These are phyloP conservation scores for Ustilago shanxiensis DNA, from an alignment of 1,284 basidiomycete species.

Conservation along the genomic window DNA sequence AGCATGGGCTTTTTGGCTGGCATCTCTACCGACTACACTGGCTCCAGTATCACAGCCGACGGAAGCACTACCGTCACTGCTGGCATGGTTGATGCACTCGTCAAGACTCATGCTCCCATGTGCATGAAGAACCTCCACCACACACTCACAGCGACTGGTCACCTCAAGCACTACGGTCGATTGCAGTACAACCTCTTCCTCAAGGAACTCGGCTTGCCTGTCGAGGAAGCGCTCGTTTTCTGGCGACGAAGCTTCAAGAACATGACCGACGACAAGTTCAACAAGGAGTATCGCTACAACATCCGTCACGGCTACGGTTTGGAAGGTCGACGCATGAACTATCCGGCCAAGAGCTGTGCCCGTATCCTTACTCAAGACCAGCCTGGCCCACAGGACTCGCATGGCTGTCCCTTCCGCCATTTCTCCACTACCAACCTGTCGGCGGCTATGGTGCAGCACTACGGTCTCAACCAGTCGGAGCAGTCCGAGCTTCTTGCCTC, in stretches of 20 bases:
- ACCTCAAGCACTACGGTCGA: constrained; percentile 92
- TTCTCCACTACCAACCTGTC: constrained; percentile 87
- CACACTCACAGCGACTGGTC: constrained; percentile 81
- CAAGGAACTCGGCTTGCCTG: constrained; percentile 86
- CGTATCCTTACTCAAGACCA: constrained; percentile 85
- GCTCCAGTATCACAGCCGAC: constrained; percentile 70
- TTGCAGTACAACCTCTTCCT: constrained; percentile 94
- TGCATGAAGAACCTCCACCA: constrained; percentile 95
- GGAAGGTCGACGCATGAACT: constrained; percentile 93
- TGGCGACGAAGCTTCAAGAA: constrained; percentile 88
- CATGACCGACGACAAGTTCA: constrained; percentile 91
- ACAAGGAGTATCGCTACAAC: constrained; percentile 98
- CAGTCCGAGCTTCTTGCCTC: constrained; percentile 86
- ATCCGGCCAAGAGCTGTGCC: constrained; percentile 93
- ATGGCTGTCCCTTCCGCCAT: constrained; percentile 96
- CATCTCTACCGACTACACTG: constrained; percentile 82
- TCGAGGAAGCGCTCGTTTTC: constrained; percentile 94
- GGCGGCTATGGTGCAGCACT: constrained; percentile 80
- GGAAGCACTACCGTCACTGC: constrained; percentile 81
- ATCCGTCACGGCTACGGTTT: constrained; percentile 95
- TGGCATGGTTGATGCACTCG: constrained; percentile 91
- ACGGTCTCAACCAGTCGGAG: constrained; percentile 79
- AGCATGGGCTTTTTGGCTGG: constrained; percentile 95
- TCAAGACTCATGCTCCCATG: constrained; percentile 89
- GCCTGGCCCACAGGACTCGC: constrained; percentile 80